Percentiles rank a stretch among this genome's conserved stretches.
Evolutionary conservation across 73 alveolate species (phyloP).

Genomic region (Paramecium biaurelia): DNA sequence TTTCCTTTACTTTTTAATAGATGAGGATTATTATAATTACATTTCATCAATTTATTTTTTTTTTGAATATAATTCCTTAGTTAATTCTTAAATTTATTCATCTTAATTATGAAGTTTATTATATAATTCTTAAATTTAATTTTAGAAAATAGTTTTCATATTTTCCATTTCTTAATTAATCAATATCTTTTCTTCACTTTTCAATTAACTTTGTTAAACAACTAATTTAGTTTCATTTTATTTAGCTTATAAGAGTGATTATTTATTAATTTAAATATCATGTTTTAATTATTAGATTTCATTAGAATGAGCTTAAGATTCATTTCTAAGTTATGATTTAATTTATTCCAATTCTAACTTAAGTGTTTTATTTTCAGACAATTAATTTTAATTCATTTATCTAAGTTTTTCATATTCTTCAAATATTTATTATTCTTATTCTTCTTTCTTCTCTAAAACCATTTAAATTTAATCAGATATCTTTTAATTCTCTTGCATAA

Average conservation of each 20-base stretch:
- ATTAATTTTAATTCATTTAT: neutral
- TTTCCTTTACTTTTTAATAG: neutral
- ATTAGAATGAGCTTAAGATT: neutral
- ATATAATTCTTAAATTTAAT: neutral
- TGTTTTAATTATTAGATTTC: neutral
- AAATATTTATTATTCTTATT: constrained; percentile 6
- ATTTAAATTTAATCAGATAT: neutral
- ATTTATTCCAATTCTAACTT: neutral
- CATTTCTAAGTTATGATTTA: neutral
- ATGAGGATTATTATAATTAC: neutral
- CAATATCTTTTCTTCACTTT: neutral
- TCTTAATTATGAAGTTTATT: neutral
- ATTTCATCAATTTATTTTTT: constrained; percentile 3
- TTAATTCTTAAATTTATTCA: neutral
- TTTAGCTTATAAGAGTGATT: neutral
- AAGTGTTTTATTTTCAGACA: neutral
- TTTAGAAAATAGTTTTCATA: neutral
- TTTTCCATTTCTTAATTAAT: neutral
- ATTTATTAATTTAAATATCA: neutral
- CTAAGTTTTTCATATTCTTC: constrained; percentile 41
- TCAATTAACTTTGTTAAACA: neutral
- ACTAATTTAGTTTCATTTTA: neutral
- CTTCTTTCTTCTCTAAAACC: neutral
- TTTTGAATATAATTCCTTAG: neutral
- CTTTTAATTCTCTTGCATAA: neutral